A percentile compares a stretch with the other conserved stretches of the same genome.
phyloP scores from a whole-genome alignment of 257 asterid species.

The Solanum rostratum region DNA sequence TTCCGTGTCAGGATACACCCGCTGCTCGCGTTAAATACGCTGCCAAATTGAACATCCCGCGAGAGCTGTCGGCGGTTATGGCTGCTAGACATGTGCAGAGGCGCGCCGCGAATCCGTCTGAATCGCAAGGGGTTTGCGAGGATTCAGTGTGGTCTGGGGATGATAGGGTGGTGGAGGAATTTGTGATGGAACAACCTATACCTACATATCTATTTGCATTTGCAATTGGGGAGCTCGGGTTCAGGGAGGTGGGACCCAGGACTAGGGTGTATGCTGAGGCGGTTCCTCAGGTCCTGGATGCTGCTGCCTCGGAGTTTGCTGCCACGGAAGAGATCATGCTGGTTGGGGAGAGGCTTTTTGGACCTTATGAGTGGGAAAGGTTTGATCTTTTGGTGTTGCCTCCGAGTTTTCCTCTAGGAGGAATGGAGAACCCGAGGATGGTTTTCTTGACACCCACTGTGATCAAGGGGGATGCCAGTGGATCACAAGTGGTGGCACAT shows the following conservation, averaged over 20 bases:
- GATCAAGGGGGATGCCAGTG: slow-evolving; percentile 78
- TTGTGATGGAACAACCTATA: slow-evolving; percentile 83
- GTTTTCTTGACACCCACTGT: slow-evolving; percentile 87
- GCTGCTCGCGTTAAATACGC: slow-evolving; percentile 64
- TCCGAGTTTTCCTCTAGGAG: slow-evolving; percentile 90
- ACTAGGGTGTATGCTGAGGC: slow-evolving; percentile 74
- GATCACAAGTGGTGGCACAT: slow-evolving; percentile 93
- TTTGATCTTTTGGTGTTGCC: slow-evolving; percentile 95
- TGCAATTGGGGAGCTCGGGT: slow-evolving; percentile 85
- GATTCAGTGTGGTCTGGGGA: slow-evolving; percentile 69
- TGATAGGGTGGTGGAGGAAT: slow-evolving; percentile 78
- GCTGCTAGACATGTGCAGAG: slow-evolving; percentile 53
- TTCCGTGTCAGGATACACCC: slow-evolving; percentile 98
- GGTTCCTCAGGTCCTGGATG: slow-evolving; percentile 44
- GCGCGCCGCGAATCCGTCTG: slow-evolving; percentile 40
- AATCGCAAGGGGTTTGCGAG: slow-evolving; percentile 49
- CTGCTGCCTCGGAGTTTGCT: slow-evolving; percentile 72
- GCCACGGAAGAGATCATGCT: slow-evolving; percentile 85
- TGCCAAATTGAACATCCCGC: slow-evolving; percentile 65
- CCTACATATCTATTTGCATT: slow-evolving; percentile 92
- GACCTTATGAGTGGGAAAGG: slow-evolving; percentile 93
- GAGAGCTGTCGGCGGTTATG: slow-evolving; percentile 68
- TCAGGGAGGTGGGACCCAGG: slow-evolving; percentile 86
- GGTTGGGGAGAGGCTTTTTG: slow-evolving; percentile 83
- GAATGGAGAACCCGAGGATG: slow-evolving; percentile 99